These are phyloP conservation scores for Funneliformis mosseae DNA, from an alignment of 192 early-diverging fungal genomes.

Conservation along the genomic window DNA sequence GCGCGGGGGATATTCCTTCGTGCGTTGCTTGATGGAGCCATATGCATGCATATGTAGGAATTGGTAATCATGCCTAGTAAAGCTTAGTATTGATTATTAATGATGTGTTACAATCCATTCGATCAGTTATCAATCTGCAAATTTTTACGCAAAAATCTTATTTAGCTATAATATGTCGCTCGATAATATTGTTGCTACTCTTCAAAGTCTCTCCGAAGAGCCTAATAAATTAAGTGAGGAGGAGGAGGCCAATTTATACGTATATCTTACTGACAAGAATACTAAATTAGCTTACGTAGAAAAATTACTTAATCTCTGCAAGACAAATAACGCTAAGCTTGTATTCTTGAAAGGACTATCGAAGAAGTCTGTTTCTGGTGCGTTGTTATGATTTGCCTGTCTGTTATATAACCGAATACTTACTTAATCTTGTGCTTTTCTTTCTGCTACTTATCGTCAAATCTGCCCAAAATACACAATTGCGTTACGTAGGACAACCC, in stretches of 20 bases:
- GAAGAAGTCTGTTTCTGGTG: neutral
- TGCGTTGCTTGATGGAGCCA: too few relatives aligned
- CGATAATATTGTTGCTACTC: neutral
- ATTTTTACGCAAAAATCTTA: conserved; percentile 11
- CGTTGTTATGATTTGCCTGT: neutral
- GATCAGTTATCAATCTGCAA: too few relatives aligned
- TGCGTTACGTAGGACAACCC: conserved; percentile 20
- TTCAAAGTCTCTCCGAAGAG: neutral
- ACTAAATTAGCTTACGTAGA: neutral
- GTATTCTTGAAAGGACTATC: neutral
- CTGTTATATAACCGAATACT: conserved; percentile 20
- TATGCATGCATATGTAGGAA: too few relatives aligned
- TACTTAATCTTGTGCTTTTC: conserved; percentile 18
- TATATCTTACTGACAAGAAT: neutral
- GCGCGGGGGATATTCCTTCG: too few relatives aligned
- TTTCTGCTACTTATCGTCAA: conserved; percentile 5
- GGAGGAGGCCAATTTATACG: neutral
- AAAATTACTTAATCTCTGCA: neutral
- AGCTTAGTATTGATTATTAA: too few relatives aligned
- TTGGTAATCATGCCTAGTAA: too few relatives aligned
- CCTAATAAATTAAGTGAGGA: conserved; percentile 12
- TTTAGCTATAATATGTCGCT: neutral
- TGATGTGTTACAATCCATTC: too few relatives aligned
- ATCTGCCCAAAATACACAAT: neutral
- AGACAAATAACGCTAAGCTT: conserved; percentile 10